A percentile compares a stretch with the other conserved stretches of the same genome.
Conservation (phyloP, 1,139 yeast genomes). For the Taphrina wiesneri region DNA sequence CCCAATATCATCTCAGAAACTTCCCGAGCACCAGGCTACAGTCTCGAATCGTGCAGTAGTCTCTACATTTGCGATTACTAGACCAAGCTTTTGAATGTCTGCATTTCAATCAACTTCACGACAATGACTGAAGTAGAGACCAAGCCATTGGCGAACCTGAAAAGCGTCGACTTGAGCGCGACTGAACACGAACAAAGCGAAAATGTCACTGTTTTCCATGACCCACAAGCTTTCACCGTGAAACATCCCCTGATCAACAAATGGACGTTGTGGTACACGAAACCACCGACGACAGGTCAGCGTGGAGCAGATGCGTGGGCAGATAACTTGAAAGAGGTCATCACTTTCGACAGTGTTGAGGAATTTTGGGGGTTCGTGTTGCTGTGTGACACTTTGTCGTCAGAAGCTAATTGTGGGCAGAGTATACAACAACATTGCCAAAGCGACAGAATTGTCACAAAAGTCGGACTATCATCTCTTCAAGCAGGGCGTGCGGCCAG, state of each 20-base stretch:
- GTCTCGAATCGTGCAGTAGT: neutral
- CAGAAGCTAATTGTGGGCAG: conserved; percentile 10
- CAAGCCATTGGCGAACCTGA: conserved; percentile 2
- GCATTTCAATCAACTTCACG: neutral
- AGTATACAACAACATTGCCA: conserved; percentile 88
- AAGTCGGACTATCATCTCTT: conserved; percentile 95
- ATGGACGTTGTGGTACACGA: conserved; percentile 98
- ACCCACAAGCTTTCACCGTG: conserved; percentile 68
- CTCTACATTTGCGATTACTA: neutral
- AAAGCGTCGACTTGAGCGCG: conserved; percentile 6
- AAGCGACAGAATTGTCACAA: conserved; percentile 84
- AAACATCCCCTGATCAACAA: conserved; percentile 88
- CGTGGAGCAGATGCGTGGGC: conserved; percentile 76
- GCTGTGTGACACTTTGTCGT: neutral
- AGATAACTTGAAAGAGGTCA: conserved; percentile 88
- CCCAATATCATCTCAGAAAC: neutral
- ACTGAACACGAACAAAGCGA: conserved; percentile 11
- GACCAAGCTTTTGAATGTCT: neutral
- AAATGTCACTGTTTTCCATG: conserved; percentile 59
- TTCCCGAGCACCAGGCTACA: conserved; percentile 9
- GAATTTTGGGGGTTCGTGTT: conserved; percentile 82
- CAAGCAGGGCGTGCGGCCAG: conserved; percentile 93
- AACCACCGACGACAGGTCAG: conserved; percentile 70
- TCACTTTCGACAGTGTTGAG: conserved; percentile 87
- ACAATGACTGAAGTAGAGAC: conserved; percentile 14